Percentiles rank a stretch among this genome's conserved stretches.
Conservation (phyloP, 306 rosid genomes). For the Begonia peltatifolia region DNA sequence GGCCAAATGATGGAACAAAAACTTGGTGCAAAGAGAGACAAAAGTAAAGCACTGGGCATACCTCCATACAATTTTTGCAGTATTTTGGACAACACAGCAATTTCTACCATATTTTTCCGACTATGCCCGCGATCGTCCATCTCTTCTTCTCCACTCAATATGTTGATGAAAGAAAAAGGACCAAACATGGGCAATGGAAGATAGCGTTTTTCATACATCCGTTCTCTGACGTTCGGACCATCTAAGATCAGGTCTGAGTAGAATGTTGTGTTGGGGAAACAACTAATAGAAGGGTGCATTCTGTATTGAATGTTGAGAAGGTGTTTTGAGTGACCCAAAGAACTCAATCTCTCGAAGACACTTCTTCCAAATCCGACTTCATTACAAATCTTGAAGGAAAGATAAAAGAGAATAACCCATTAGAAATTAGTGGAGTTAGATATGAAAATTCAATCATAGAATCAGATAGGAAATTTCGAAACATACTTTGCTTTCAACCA, state of each 20-base stretch:
- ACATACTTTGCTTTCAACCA: conserved; percentile 42
- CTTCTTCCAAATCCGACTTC: conserved; percentile 68
- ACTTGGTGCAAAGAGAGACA: too few species aligned
- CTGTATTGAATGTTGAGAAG: conserved; percentile 58
- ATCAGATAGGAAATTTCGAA: too few species aligned
- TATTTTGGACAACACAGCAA: conserved; percentile 37
- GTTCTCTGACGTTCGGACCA: conserved; percentile 35
- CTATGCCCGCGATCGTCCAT: conserved; percentile 55
- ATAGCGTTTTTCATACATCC: conserved; percentile 29
- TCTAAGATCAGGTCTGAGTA: conserved; percentile 35
- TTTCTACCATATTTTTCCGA: conserved; percentile 59
- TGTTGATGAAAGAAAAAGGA: conserved; percentile 55
- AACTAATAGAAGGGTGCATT: conserved; percentile 75
- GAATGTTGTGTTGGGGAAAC: conserved; percentile 49
- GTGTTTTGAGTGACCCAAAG: conserved; percentile 31
- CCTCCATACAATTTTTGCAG: conserved; percentile 41
- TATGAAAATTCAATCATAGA: too few species aligned
- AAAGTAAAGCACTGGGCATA: conserved; percentile 4
- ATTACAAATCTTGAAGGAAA: conserved; percentile 22
- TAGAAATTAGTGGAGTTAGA: not conserved
- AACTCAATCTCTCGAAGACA: conserved; percentile 51
- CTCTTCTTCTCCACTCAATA: conserved; percentile 57
- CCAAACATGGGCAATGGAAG: conserved; percentile 56
- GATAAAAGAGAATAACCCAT: not conserved
- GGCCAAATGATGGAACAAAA: too few species aligned